These are phyloP conservation scores for Fusarium armeniacum DNA, from an alignment of 2,329 filamentous ascomycete species.

Conservation along the genomic window DNA sequence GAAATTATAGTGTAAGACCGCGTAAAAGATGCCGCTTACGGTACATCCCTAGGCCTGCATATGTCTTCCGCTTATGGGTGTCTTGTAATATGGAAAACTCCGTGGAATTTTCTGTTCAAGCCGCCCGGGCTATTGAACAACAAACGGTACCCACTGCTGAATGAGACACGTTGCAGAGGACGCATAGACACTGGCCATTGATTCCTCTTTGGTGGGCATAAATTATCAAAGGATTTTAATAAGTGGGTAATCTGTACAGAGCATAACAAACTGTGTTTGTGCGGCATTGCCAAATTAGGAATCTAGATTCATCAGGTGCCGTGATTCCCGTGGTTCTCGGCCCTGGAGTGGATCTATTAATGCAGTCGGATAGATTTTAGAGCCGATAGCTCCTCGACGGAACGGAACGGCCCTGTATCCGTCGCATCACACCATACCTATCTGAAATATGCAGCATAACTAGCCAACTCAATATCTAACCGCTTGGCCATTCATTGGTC, in stretches of 20 bases:
- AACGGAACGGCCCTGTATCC: constrained; percentile 8
- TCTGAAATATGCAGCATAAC: background rate
- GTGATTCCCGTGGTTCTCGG: constrained; percentile 1
- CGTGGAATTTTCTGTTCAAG: background rate
- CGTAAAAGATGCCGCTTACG: background rate
- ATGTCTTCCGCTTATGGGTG: background rate
- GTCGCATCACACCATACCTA: background rate
- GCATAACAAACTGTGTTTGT: background rate
- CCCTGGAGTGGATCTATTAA: background rate
- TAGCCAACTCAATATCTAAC: background rate
- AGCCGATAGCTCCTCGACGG: background rate
- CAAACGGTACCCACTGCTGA: background rate
- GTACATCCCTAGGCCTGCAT: background rate
- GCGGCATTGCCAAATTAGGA: constrained; percentile 9
- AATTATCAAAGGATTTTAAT: too few species aligned
- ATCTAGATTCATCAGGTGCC: background rate
- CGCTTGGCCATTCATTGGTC: background rate
- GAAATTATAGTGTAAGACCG: constrained; percentile 2
- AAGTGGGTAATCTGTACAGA: too few species aligned
- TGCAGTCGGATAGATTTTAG: background rate
- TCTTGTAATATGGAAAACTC: background rate
- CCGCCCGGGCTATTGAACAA: background rate
- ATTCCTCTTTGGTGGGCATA: background rate
- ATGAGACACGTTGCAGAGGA: background rate
- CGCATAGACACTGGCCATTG: background rate